These are phyloP conservation scores for Delonix regia DNA, from an alignment of 306 rosid genomes.

Conservation along the genomic window DNA sequence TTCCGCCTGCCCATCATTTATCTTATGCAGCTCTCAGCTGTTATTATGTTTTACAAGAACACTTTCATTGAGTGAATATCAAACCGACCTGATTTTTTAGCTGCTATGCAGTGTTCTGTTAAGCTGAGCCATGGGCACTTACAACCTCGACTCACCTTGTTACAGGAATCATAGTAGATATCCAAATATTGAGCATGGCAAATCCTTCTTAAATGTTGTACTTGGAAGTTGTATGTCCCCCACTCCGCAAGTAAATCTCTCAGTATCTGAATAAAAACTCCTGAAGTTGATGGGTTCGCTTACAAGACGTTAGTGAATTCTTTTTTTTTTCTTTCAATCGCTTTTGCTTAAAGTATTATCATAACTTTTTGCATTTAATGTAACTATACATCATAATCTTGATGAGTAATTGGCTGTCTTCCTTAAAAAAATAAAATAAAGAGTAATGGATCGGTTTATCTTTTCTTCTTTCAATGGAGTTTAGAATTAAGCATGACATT, in stretches of 20 bases:
- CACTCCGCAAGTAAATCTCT: too few relatives aligned
- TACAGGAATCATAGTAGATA: constrained; percentile 28
- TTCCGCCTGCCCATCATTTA: background rate
- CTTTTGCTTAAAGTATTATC: too few relatives aligned
- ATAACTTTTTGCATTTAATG: too few relatives aligned
- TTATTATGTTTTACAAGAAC: background rate
- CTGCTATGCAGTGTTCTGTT: background rate
- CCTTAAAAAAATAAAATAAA: background rate
- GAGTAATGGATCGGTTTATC: background rate
- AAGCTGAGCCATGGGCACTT: background rate
- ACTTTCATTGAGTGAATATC: background rate
- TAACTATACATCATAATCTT: too few relatives aligned
- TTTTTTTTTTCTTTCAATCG: background rate
- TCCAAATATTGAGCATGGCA: constrained; percentile 45
- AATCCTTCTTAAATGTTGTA: constrained; percentile 31
- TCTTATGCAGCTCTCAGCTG: background rate
- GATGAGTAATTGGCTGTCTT: too few relatives aligned
- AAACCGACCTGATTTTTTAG: too few relatives aligned
- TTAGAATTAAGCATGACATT: background rate
- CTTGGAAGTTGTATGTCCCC: background rate
- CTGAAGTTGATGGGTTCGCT: background rate
- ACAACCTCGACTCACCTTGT: background rate
- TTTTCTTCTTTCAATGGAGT: background rate
- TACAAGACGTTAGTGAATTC: background rate
- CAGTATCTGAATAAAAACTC: background rate